phyloP scores from a whole-genome alignment of 345 rosid species.

The Cardiospermum halicacabum region DNA sequence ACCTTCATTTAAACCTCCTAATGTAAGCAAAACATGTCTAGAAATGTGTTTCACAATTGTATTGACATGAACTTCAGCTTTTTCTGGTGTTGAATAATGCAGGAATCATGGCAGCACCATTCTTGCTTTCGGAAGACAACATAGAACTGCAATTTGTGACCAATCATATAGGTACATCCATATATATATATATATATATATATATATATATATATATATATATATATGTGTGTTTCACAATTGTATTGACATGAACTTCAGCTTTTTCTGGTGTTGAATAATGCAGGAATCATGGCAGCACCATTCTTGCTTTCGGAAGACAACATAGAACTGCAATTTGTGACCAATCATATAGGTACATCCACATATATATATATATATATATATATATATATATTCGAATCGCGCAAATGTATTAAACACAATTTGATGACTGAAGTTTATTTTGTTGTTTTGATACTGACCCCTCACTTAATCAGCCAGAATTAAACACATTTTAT shows the following conservation, averaged over 20 bases:
- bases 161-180: conserved; percentile 38
- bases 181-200: background rate
- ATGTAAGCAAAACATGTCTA: background rate
- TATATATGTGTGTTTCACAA: background rate
- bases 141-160: conserved; percentile 49
- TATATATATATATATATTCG: background rate
- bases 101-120: conserved; percentile 36
- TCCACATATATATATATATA: background rate
- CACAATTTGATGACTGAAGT: no score
- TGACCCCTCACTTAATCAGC: no score
- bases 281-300: conserved; percentile 41
- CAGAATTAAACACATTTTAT: no score
- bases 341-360: conserved; percentile 47
- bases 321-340: conserved; percentile 46
- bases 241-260: background rate
- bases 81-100: conserved; percentile 34
- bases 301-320: conserved; percentile 46
- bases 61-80: background rate
- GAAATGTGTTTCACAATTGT: background rate
- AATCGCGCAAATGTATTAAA: background rate
- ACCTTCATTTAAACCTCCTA: background rate
- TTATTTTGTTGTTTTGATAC: no score
- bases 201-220: no score
- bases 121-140: conserved; percentile 43
- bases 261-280: conserved; percentile 19